A percentile compares a stretch with the other conserved stretches of the same genome.
Evolutionary conservation across 2,329 filamentous ascomycete genomes (phyloP).

Genomic region (Venturia carpophila): DNA sequence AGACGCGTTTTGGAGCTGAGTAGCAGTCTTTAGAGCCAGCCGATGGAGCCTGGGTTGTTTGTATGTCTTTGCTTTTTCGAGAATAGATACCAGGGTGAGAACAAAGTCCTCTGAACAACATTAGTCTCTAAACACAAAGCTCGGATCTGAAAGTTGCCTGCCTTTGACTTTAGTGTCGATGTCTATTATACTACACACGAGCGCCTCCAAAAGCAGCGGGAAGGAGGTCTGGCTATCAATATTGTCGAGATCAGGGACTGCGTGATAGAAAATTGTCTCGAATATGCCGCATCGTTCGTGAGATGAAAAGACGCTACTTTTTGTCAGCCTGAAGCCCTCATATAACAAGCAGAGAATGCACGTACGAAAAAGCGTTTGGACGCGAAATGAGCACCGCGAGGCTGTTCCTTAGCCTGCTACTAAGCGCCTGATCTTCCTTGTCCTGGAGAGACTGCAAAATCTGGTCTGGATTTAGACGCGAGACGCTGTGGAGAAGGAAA

Average conservation of each 20-base stretch:
- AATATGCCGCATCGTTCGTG: constrained; percentile 5
- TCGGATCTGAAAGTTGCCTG: background rate
- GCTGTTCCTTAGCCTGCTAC: background rate
- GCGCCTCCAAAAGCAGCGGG: background rate
- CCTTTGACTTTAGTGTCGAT: background rate
- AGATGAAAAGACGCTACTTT: background rate
- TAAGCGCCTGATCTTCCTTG: constrained; percentile 9
- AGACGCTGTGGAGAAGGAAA: background rate
- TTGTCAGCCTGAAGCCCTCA: background rate
- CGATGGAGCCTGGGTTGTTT: constrained; percentile 17
- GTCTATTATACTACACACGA: background rate
- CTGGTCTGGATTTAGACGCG: background rate
- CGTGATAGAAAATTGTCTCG: background rate
- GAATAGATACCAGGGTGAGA: constrained; percentile 11
- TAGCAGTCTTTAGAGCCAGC: constrained; percentile 19
- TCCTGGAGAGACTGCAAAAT: background rate
- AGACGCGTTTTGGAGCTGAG: constrained; percentile 25
- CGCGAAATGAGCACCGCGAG: background rate
- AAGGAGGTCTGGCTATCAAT: constrained; percentile 2
- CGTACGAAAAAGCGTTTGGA: background rate
- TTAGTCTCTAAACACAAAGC: background rate
- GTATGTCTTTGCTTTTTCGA: constrained; percentile 8
- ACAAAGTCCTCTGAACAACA: background rate
- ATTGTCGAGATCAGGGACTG: background rate
- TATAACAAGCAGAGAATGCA: background rate